Evolutionary conservation across 2,329 filamentous ascomycete species (phyloP).

Genomic region (Chalara sp.): DNA sequence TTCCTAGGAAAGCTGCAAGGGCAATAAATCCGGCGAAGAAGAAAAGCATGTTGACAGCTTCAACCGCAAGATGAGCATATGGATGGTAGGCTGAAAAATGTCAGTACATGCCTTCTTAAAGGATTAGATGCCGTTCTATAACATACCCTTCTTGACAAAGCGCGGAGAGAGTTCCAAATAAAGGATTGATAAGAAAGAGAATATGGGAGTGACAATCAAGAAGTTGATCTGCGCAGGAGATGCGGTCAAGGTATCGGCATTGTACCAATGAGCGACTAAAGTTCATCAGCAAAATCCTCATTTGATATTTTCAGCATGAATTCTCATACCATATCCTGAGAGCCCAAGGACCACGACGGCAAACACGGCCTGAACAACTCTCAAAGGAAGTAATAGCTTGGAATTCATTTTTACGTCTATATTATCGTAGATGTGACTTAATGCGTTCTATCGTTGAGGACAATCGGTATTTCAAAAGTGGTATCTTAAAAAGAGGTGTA

Average conservation of each 20-base stretch:
- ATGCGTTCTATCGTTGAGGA: background rate
- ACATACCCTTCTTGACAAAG: slow-evolving; percentile 25
- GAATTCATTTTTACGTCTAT: slow-evolving; percentile 32
- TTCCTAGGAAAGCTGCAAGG: slow-evolving; percentile 48
- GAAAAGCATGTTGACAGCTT: slow-evolving; percentile 45
- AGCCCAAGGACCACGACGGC: slow-evolving; percentile 40
- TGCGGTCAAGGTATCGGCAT: slow-evolving; percentile 43
- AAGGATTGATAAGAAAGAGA: slow-evolving; percentile 46
- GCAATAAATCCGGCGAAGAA: slow-evolving; percentile 55
- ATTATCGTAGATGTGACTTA: background rate
- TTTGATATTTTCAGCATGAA: background rate
- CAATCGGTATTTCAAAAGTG: background rate
- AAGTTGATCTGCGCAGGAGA: slow-evolving; percentile 53
- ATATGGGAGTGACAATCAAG: slow-evolving; percentile 46
- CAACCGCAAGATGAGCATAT: slow-evolving; percentile 41
- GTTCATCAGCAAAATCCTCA: background rate
- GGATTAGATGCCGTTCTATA: background rate
- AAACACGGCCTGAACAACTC: slow-evolving; percentile 39
- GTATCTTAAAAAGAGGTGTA: background rate
- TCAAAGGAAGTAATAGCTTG: slow-evolving; percentile 35
- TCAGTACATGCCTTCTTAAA: background rate
- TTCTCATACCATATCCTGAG: slow-evolving; percentile 39
- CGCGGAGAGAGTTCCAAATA: slow-evolving; percentile 46
- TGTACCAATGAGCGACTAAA: slow-evolving; percentile 54
- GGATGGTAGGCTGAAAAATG: slow-evolving; percentile 29